These are phyloP conservation scores for Lithospermum erythrorhizon DNA, from an alignment of 257 asterid species.

Conservation along the genomic window DNA sequence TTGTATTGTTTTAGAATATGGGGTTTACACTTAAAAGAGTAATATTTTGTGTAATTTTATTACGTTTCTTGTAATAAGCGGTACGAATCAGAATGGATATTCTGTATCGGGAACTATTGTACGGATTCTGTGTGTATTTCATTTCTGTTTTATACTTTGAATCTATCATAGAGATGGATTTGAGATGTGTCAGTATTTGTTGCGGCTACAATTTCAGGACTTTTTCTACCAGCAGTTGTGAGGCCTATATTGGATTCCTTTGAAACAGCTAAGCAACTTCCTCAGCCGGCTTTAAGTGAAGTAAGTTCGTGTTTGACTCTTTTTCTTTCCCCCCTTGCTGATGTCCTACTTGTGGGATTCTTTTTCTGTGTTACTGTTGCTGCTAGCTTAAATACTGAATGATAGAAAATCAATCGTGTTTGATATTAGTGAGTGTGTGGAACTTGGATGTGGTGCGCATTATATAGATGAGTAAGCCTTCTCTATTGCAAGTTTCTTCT, in stretches of 20 bases:
- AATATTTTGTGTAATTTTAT: too few relatives aligned
- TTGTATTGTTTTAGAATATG: too few relatives aligned
- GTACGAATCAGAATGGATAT: too few relatives aligned
- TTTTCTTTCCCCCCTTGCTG: not conserved
- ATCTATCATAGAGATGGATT: not conserved
- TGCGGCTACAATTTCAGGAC: constrained; percentile 41
- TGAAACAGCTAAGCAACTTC: constrained; percentile 67
- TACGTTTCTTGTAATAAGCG: not conserved
- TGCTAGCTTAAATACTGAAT: not conserved
- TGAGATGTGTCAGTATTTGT: constrained; percentile 12
- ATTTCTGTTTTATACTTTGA: not conserved
- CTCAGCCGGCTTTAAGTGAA: constrained; percentile 58
- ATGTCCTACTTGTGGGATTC: not conserved
- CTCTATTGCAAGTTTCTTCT: not conserved
- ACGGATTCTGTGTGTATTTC: not conserved
- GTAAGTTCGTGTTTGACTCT: constrained; percentile 28
- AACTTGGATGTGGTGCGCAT: not conserved
- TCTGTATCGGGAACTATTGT: not conserved
- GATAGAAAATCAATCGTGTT: not conserved
- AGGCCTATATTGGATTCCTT: constrained; percentile 86
- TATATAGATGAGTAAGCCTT: not conserved
- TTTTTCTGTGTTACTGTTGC: not conserved
- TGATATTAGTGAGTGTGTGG: not conserved
- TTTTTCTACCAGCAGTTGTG: constrained; percentile 91
- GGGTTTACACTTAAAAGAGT: too few relatives aligned